phyloP scores from a whole-genome alignment of 371 early-diverging fungal genomes.

The Mucor sp. region DNA sequence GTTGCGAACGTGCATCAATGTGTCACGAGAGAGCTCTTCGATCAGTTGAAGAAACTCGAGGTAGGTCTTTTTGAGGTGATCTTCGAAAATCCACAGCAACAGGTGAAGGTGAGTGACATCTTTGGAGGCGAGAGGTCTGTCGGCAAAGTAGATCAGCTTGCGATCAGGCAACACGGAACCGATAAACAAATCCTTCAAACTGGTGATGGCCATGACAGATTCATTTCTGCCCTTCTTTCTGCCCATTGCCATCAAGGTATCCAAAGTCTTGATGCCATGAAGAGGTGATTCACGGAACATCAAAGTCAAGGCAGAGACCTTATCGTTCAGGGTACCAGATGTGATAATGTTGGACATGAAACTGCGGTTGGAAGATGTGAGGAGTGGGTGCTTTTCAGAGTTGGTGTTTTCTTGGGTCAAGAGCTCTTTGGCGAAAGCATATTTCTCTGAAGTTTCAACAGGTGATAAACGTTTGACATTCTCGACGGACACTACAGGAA shows the following conservation, averaged over 20 bases:
- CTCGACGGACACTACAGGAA: constrained; percentile 36
- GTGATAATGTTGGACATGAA: constrained; percentile 87
- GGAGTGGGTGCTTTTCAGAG: constrained; percentile 59
- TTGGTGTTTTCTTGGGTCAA: constrained; percentile 69
- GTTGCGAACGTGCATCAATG: constrained; percentile 79
- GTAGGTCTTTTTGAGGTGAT: constrained; percentile 86
- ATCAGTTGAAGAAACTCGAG: constrained; percentile 84
- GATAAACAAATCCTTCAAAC: constrained; percentile 90
- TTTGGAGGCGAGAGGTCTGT: constrained; percentile 72
- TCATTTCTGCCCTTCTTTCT: constrained; percentile 89
- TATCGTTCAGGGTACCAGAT: constrained; percentile 92
- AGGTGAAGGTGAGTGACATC: constrained; percentile 72
- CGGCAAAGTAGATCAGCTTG: constrained; percentile 88
- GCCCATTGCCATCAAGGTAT: constrained; percentile 84
- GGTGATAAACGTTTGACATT: constrained; percentile 33
- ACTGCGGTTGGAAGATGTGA: constrained; percentile 77
- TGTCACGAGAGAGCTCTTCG: constrained; percentile 86
- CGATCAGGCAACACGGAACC: constrained; percentile 77
- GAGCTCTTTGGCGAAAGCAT: constrained; percentile 63
- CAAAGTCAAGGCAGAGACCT: constrained; percentile 91
- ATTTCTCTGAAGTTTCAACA: constrained; percentile 47
- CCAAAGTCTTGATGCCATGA: constrained; percentile 78
- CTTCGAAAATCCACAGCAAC: constrained; percentile 92
- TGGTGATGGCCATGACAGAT: constrained; percentile 81
- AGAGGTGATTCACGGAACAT: constrained; percentile 91